Conservation (phyloP, 2,329 filamentous ascomycete genomes). For the Verticillium nubilum region DNA sequence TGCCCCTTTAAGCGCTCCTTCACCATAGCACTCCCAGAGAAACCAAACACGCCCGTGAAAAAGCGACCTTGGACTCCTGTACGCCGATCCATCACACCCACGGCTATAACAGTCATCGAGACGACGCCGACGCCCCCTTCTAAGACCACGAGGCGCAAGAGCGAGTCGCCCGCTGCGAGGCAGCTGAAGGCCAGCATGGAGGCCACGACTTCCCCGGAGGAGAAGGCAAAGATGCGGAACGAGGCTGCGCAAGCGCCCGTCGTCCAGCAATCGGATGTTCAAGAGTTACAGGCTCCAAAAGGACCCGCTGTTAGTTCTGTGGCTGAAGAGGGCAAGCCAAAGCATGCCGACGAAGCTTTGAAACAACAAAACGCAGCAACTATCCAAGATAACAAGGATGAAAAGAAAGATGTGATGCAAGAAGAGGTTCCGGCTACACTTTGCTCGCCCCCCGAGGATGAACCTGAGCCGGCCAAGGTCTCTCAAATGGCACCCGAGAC, state of each 20-base stretch:
- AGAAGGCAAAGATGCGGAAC: neutral
- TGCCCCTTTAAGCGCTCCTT: constrained; percentile 81
- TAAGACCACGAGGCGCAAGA: neutral
- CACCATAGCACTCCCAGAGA: constrained; percentile 66
- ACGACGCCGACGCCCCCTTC: constrained; percentile 6
- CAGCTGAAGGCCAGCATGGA: neutral
- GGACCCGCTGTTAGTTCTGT: too few relatives aligned
- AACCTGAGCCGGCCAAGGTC: too few relatives aligned
- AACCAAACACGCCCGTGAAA: constrained; percentile 57
- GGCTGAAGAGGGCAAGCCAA: too few relatives aligned
- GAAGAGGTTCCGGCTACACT: too few relatives aligned
- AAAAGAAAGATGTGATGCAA: too few relatives aligned
- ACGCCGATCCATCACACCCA: constrained; percentile 24
- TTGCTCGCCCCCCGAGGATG: too few relatives aligned
- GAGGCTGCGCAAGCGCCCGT: neutral
- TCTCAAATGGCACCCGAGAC: too few relatives aligned
- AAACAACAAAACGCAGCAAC: too few relatives aligned
- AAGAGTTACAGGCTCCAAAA: too few relatives aligned
- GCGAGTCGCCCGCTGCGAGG: neutral
- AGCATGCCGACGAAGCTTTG: too few relatives aligned
- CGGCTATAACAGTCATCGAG: constrained; percentile 27
- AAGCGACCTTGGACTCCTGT: constrained; percentile 64
- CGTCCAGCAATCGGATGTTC: neutral
- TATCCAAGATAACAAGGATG: too few relatives aligned
- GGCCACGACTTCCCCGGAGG: neutral